Evolutionary conservation across 805 yeast species (phyloP).

Genomic region (Saccharomycopsis oosterbeekiorum): DNA sequence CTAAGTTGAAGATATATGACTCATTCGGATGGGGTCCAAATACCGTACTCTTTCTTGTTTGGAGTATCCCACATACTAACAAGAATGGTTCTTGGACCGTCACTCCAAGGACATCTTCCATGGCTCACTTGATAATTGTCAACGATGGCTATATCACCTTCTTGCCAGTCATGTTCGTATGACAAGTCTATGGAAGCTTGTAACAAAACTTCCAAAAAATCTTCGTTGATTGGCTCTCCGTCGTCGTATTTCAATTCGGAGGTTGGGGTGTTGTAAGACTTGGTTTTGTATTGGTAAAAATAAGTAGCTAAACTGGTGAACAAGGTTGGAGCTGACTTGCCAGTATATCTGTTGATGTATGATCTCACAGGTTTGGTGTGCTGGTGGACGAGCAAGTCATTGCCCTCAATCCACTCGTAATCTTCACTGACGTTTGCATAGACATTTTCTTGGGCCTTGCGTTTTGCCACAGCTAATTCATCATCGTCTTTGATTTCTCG

Average conservation of each 20-base stretch:
- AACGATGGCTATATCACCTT: constrained; percentile 28
- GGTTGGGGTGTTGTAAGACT: constrained; percentile 9
- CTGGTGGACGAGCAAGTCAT: constrained; percentile 25
- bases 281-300: constrained; percentile 16
- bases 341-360: constrained; percentile 6
- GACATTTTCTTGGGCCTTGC: constrained; percentile 23
- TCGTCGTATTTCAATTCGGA: constrained; percentile 20
- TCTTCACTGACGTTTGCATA: constrained; percentile 23
- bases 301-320: constrained; percentile 25
- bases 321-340: constrained; percentile 17
- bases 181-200: constrained; percentile 21
- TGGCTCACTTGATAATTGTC: constrained; percentile 30
- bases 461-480: constrained; percentile 22
- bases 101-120: constrained; percentile 26
- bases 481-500: constrained; percentile 22
- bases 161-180: constrained; percentile 26
- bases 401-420: constrained; percentile 23
- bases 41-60: neutral
- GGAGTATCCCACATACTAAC: constrained; percentile 30
- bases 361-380: constrained; percentile 22
- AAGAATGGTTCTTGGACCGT: constrained; percentile 25
- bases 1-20: no score
- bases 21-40: neutral
- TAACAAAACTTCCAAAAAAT: constrained; percentile 20
- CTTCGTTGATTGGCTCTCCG: constrained; percentile 19